A percentile compares a stretch with the other conserved stretches of the same genome.
phyloP scores from a whole-genome alignment of 2,329 filamentous ascomycete species.

The Ophiostoma quercus region DNA sequence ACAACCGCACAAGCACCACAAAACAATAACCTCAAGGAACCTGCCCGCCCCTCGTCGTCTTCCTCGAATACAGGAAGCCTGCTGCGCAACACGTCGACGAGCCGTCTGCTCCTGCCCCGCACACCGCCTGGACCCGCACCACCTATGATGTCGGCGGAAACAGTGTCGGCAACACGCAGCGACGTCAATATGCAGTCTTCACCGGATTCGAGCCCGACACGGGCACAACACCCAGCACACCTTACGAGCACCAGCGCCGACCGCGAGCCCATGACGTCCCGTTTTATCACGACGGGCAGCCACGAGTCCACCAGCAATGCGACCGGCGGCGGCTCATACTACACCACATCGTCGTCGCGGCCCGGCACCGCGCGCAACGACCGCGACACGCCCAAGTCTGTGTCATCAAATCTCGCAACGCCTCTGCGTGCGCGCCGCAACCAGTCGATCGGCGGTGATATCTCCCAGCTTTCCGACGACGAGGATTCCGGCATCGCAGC shows the following conservation, averaged over 20 bases:
- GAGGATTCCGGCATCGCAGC: conserved; percentile 8
- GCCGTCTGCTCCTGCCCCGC: conserved; percentile 48
- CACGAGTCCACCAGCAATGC: conserved; percentile 45
- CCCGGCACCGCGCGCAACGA: conserved; percentile 23
- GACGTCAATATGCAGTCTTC: conserved; percentile 32
- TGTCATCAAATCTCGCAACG: not conserved
- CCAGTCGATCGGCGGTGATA: conserved; percentile 12
- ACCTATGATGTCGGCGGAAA: conserved; percentile 59
- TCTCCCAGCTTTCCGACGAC: conserved; percentile 17
- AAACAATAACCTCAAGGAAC: not conserved
- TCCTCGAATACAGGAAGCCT: not conserved
- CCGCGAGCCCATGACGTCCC: conserved; percentile 50
- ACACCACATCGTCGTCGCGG: conserved; percentile 35
- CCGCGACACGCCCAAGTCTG: conserved; percentile 29
- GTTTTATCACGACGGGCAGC: conserved; percentile 47
- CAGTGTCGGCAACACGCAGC: conserved; percentile 32
- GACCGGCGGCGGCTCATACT: conserved; percentile 50
- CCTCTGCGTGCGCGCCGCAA: conserved; percentile 15
- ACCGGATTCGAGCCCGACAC: conserved; percentile 30
- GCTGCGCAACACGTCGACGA: conserved; percentile 16
- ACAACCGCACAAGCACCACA: too few species aligned
- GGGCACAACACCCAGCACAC: conserved; percentile 20
- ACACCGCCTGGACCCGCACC: conserved; percentile 57
- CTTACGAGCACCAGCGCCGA: conserved; percentile 39
- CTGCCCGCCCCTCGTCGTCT: conserved; percentile 16